These are phyloP conservation scores for Colletotrichum trifolii DNA, from an alignment of 2,329 filamentous ascomycete species.

Conservation along the genomic window DNA sequence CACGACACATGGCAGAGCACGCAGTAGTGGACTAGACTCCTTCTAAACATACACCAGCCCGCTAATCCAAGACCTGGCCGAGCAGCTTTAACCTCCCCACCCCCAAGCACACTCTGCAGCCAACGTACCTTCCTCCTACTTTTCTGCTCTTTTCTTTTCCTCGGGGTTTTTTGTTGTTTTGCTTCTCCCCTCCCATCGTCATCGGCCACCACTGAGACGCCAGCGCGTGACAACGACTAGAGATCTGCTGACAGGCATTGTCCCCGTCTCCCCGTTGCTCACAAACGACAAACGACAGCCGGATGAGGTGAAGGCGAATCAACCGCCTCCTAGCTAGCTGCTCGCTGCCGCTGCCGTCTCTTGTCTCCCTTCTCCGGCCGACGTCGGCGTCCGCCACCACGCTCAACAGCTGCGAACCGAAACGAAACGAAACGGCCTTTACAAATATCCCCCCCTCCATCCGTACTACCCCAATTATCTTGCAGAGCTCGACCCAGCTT, in stretches of 20 bases:
- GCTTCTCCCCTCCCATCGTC: conserved; percentile 3
- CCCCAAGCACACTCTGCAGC: conserved; percentile 29
- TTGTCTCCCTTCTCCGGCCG: conserved; percentile 10
- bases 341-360: too few relatives aligned
- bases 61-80: background rate
- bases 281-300: too few relatives aligned
- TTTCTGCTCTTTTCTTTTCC: conserved; percentile 12
- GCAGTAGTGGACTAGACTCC: too few relatives aligned
- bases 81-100: conserved; percentile 12
- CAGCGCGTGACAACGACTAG: conserved; percentile 10
- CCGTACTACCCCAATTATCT: conserved; percentile 26
- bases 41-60: background rate
- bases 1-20: too few relatives aligned
- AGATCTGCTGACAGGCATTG: background rate
- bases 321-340: too few relatives aligned
- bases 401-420: conserved; percentile 27
- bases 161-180: conserved; percentile 3
- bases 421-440: conserved; percentile 22
- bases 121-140: conserved; percentile 17
- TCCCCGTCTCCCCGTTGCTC: too few relatives aligned
- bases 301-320: too few relatives aligned
- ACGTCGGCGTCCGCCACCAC: conserved; percentile 19
- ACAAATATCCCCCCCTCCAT: conserved; percentile 2
- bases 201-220: background rate
- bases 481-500: conserved; percentile 23